A percentile compares a stretch with the other conserved stretches of the same genome.
Conservation (phyloP, 2,329 filamentous ascomycete genomes). For the Colletotrichum nymphaeae region DNA sequence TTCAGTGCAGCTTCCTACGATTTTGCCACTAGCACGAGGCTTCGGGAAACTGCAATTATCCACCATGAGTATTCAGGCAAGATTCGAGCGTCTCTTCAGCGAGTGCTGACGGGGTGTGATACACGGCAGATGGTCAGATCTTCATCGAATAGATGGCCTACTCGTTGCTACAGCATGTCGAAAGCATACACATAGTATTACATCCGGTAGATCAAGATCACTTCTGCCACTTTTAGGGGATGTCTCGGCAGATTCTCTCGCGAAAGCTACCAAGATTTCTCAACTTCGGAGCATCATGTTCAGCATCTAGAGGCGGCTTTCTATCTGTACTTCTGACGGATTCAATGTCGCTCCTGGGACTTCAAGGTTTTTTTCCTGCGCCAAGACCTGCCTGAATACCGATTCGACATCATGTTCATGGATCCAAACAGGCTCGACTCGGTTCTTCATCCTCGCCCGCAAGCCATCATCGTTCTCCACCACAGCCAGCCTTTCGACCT, state of each 20-base stretch:
- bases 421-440: slow-evolving; percentile 55
- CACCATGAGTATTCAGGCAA: too few species aligned
- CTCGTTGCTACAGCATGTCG: too few species aligned
- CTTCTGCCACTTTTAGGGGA: neutral
- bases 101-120: neutral
- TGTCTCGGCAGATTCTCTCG: neutral
- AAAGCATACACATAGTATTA: neutral
- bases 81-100: neutral
- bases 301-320: slow-evolving; percentile 12
- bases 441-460: slow-evolving; percentile 46
- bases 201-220: neutral
- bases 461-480: slow-evolving; percentile 52
- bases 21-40: too few species aligned
- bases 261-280: neutral
- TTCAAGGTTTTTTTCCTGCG: neutral
- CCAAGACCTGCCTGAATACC: slow-evolving; percentile 43
- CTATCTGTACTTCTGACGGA: neutral
- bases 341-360: neutral
- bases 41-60: too few species aligned
- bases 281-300: too few species aligned
- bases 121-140: neutral
- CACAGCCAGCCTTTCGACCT: slow-evolving; percentile 39
- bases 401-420: slow-evolving; percentile 58
- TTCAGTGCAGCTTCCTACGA: neutral
- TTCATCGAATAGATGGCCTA: neutral